Evolutionary conservation across 305 asterid genomes (phyloP).

Genomic region (Solanum hybrid): DNA sequence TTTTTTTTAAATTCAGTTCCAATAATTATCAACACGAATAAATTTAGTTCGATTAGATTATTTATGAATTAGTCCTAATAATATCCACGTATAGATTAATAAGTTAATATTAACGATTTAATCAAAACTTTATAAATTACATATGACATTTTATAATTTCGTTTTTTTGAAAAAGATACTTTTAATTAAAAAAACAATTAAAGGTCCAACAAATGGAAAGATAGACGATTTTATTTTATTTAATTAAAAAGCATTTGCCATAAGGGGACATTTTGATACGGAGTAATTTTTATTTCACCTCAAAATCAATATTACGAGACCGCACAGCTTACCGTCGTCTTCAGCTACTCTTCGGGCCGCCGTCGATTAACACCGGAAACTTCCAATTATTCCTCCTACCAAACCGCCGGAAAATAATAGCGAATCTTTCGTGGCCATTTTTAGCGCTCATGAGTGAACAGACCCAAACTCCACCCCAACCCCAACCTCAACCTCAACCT

Average conservation of each 20-base stretch:
- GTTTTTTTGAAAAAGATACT: too few species aligned
- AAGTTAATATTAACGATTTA: neutral
- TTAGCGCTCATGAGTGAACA: constrained; percentile 54
- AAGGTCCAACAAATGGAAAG: neutral
- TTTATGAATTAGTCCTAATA: neutral
- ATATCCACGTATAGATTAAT: neutral
- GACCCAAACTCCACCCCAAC: constrained; percentile 9
- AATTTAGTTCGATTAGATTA: neutral
- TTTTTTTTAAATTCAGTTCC: neutral
- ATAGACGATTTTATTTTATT: neutral
- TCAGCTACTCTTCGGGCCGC: neutral
- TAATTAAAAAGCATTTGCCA: neutral
- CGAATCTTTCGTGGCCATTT: neutral
- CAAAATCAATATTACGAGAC: neutral
- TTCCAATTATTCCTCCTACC: neutral
- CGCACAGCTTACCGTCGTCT: neutral
- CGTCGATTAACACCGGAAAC: neutral
- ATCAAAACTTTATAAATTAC: neutral
- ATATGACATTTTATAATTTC: neutral
- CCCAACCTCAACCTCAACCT: constrained; percentile 2
- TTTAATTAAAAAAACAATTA: neutral
- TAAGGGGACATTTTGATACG: neutral
- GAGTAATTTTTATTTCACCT: neutral
- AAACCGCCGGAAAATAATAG: neutral
- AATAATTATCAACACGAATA: neutral